Conservation (phyloP, 192 early-diverging fungal species). For the Chytriomyces sp. region DNA sequence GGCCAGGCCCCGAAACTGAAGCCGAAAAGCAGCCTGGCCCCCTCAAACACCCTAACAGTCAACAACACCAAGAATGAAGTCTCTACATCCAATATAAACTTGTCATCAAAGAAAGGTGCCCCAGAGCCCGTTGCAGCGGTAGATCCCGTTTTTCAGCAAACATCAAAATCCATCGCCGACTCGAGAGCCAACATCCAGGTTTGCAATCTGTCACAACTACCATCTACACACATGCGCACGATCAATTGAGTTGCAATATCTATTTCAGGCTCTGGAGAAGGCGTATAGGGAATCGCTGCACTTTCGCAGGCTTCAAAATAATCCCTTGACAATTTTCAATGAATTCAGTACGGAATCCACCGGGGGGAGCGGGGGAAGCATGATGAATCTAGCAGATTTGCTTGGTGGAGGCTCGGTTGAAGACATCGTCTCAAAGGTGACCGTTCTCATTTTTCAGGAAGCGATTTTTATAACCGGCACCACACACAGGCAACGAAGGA, state of each 20-base stretch:
- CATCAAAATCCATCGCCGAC: conserved; percentile 4
- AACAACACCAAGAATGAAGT: too few relatives aligned
- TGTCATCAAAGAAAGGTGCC: too few relatives aligned
- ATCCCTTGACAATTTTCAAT: conserved; percentile 23
- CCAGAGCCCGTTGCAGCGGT: too few relatives aligned
- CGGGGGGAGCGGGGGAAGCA: neutral
- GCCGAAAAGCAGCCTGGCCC: too few relatives aligned
- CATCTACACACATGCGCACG: neutral
- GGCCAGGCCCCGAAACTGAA: too few relatives aligned
- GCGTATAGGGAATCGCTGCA: conserved; percentile 14
- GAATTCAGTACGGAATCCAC: neutral
- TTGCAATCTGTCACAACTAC: neutral
- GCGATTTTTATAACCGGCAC: neutral
- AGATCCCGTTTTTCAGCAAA: neutral
- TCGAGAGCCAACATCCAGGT: conserved; percentile 14
- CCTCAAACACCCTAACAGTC: too few relatives aligned
- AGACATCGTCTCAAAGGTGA: conserved; percentile 5
- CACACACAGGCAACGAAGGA: conserved; percentile 16
- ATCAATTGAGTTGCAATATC: neutral
- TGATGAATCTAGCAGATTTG: neutral
- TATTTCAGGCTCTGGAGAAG: conserved; percentile 18
- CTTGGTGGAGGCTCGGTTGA: neutral
- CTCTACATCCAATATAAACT: too few relatives aligned
- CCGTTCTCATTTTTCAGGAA: neutral
- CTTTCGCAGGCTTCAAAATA: conserved; percentile 21